Percentiles rank a stretch among this genome's conserved stretches.
Evolutionary conservation across 2,329 filamentous ascomycete genomes (phyloP).

Genomic region (Clonostachys byssicola): DNA sequence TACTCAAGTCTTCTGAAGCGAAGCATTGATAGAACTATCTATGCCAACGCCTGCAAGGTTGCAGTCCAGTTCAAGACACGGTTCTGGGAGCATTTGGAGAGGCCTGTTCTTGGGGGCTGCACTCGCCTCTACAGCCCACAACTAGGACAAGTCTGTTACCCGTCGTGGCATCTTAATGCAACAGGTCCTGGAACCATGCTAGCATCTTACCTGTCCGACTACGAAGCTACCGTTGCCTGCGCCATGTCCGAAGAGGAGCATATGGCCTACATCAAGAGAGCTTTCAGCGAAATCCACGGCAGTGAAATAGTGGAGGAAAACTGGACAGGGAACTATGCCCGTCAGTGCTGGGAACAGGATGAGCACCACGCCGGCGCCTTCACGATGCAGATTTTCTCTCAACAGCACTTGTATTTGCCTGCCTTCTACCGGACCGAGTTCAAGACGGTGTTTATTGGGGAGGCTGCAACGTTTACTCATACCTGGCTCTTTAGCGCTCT

Average conservation of each 20-base stretch:
- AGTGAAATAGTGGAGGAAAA: constrained; percentile 25
- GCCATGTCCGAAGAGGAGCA: constrained; percentile 54
- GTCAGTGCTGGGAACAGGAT: constrained; percentile 63
- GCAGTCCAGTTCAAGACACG: constrained; percentile 65
- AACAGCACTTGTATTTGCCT: constrained; percentile 67
- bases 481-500: constrained; percentile 66
- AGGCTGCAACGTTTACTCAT: constrained; percentile 69
- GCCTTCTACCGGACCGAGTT: constrained; percentile 66
- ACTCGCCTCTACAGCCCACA: constrained; percentile 55
- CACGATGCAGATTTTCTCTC: constrained; percentile 55
- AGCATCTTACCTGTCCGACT: constrained; percentile 50
- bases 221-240: constrained; percentile 30
- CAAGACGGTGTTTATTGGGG: constrained; percentile 63
- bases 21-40: constrained; percentile 37
- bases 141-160: constrained; percentile 61
- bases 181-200: constrained; percentile 60
- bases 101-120: constrained; percentile 61
- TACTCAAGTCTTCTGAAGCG: constrained; percentile 28
- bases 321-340: constrained; percentile 61
- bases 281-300: constrained; percentile 65
- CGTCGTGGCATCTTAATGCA: constrained; percentile 61
- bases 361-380: constrained; percentile 59
- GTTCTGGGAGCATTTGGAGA: constrained; percentile 47
- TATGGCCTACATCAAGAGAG: constrained; percentile 56
- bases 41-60: constrained; percentile 56